Evolutionary conservation across 345 rosid species (phyloP).

Genomic region (Rubroshorea leprosula): DNA sequence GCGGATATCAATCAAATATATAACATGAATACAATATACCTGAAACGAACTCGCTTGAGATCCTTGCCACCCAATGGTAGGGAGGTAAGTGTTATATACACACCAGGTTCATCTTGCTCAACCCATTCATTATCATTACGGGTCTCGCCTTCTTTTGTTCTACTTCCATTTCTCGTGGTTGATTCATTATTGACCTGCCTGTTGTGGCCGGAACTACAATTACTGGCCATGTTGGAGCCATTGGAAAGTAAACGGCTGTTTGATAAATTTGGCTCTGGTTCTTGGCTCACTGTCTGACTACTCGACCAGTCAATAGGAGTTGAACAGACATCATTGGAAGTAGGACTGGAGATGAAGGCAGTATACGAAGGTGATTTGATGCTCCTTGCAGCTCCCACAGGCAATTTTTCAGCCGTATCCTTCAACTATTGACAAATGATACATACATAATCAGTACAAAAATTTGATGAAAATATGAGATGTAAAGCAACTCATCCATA

Average conservation of each 20-base stretch:
- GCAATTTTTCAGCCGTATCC: slow-evolving; percentile 93
- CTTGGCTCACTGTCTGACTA: slow-evolving; percentile 33
- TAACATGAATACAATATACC: slow-evolving; percentile 36
- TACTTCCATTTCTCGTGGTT: slow-evolving; percentile 49
- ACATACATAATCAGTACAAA: slow-evolving; percentile 20
- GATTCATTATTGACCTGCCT: slow-evolving; percentile 57
- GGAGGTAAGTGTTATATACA: slow-evolving; percentile 86
- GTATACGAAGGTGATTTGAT: slow-evolving; percentile 48
- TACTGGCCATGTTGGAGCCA: slow-evolving; percentile 44
- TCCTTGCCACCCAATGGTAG: slow-evolving; percentile 82
- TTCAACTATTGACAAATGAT: slow-evolving; percentile 42
- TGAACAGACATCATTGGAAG: slow-evolving; percentile 37
- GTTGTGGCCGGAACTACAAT: slow-evolving; percentile 36
- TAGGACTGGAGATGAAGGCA: slow-evolving; percentile 56
- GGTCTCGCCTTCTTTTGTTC: slow-evolving; percentile 58
- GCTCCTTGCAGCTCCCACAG: slow-evolving; percentile 47
- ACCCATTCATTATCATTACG: slow-evolving; percentile 79
- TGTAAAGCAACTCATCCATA: neutral
- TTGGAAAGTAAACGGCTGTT: slow-evolving; percentile 44
- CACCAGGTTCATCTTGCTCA: slow-evolving; percentile 98
- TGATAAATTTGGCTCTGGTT: slow-evolving; percentile 39
- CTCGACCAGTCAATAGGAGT: slow-evolving; percentile 39
- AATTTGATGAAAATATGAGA: neutral
- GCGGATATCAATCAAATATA: neutral
- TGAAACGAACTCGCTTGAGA: slow-evolving; percentile 98